A percentile compares a stretch with the other conserved stretches of the same genome.
phyloP scores from a whole-genome alignment of 306 rosid genomes.

The Trifolium pratense region DNA sequence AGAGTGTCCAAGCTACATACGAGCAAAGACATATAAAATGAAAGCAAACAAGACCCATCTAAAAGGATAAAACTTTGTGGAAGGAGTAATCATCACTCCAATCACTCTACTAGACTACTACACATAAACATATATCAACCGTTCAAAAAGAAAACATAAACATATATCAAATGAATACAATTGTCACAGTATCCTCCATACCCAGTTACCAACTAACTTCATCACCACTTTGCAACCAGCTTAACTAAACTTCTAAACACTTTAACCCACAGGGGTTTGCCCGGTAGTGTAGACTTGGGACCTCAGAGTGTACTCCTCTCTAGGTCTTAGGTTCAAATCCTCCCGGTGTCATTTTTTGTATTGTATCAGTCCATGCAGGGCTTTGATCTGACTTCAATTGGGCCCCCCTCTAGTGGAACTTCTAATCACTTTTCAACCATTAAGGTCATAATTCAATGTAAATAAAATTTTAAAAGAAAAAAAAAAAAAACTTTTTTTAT shows the following conservation, averaged over 20 bases:
- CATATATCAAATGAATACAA: neutral
- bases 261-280: neutral
- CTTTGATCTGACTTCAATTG: too few species aligned
- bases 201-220: neutral
- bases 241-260: neutral
- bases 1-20: neutral
- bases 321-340: too few species aligned
- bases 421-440: neutral
- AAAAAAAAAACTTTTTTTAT: neutral
- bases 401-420: too few species aligned
- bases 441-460: neutral
- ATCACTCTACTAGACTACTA: neutral
- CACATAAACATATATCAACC: slow-evolving; percentile 17
- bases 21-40: neutral
- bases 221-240: neutral
- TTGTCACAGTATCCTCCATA: neutral
- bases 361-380: too few species aligned
- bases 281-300: too few species aligned
- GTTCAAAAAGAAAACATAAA: too few species aligned
- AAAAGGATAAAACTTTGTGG: neutral
- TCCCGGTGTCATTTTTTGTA: too few species aligned
- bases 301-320: too few species aligned
- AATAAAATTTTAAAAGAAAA: neutral
- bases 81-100: neutral
- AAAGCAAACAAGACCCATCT: neutral